Conservation (phyloP, 2,329 filamentous ascomycete species). For the Aspergillus fischeri region DNA sequence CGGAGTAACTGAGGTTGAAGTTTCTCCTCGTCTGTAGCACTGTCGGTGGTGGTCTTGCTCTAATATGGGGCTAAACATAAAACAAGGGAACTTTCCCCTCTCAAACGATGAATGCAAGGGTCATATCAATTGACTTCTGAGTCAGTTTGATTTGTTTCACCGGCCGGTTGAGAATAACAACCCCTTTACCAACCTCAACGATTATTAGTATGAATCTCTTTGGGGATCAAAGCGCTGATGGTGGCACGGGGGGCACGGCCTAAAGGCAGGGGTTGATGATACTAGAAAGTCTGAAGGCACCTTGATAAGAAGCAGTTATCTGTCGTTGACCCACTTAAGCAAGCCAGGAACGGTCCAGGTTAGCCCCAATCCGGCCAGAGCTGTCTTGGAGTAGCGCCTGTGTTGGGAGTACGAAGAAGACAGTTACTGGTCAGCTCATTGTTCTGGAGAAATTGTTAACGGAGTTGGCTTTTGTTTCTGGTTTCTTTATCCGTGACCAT, state of each 20-base stretch:
- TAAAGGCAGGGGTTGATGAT: background rate
- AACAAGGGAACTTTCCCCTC: background rate
- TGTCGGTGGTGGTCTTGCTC: no score
- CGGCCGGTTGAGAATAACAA: background rate
- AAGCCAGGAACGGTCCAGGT: background rate
- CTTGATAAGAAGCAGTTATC: background rate
- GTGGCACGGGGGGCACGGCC: background rate
- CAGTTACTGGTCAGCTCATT: background rate
- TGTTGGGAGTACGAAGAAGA: no score
- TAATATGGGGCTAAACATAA: no score
- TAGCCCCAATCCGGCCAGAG: background rate
- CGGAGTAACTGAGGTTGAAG: background rate
- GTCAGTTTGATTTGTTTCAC: background rate
- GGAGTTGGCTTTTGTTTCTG: background rate
- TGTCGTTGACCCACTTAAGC: background rate
- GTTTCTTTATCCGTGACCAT: background rate
- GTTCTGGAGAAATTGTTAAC: background rate
- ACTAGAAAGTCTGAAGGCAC: background rate
- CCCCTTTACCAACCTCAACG: background rate
- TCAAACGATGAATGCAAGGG: background rate
- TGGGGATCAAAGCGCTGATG: background rate
- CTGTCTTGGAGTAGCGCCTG: background rate
- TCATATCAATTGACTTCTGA: background rate
- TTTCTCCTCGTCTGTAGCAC: background rate
- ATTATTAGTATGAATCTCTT: background rate